These are phyloP conservation scores for Microcyclospora pomicola DNA, from an alignment of 2,329 filamentous ascomycete species.

Conservation along the genomic window DNA sequence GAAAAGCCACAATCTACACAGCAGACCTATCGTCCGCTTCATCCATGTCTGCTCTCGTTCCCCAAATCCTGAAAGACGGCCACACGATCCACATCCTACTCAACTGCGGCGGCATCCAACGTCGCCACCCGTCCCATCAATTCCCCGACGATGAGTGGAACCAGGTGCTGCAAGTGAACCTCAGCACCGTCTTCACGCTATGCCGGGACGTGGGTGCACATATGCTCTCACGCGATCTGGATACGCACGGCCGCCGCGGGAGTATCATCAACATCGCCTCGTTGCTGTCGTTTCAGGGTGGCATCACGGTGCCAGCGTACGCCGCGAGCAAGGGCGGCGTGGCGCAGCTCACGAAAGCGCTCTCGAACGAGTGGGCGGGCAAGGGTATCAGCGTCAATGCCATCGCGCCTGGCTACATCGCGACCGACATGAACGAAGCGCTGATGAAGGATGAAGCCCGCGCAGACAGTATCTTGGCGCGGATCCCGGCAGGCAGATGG, in stretches of 20 bases:
- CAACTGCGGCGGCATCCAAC: slow-evolving; percentile 79
- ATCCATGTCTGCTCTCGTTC: slow-evolving; percentile 47
- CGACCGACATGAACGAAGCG: slow-evolving; percentile 83
- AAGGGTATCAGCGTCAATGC: slow-evolving; percentile 74
- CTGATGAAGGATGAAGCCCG: slow-evolving; percentile 59
- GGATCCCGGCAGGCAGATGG: slow-evolving; percentile 78
- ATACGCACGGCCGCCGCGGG: slow-evolving; percentile 44
- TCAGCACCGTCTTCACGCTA: slow-evolving; percentile 66
- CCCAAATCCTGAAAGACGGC: slow-evolving; percentile 47
- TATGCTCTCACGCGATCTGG: slow-evolving; percentile 48
- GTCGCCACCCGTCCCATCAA: slow-evolving; percentile 57
- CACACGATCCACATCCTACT: slow-evolving; percentile 61
- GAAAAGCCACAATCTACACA: slow-evolving; percentile 53
- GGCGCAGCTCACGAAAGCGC: slow-evolving; percentile 68
- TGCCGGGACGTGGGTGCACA: slow-evolving; percentile 64
- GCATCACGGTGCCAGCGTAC: slow-evolving; percentile 78
- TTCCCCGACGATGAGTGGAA: slow-evolving; percentile 71
- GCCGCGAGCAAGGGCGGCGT: slow-evolving; percentile 76
- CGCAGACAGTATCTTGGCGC: slow-evolving; percentile 57
- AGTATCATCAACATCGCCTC: slow-evolving; percentile 75
- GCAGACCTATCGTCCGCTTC: slow-evolving; percentile 52
- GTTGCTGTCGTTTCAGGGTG: slow-evolving; percentile 72
- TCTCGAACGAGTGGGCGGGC: slow-evolving; percentile 76
- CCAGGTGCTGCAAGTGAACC: slow-evolving; percentile 75
- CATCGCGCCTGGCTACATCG: slow-evolving; percentile 80